These are phyloP conservation scores for Mytilinidion resinicola DNA, from an alignment of 495 filamentous ascomycete genomes.

Conservation along the genomic window DNA sequence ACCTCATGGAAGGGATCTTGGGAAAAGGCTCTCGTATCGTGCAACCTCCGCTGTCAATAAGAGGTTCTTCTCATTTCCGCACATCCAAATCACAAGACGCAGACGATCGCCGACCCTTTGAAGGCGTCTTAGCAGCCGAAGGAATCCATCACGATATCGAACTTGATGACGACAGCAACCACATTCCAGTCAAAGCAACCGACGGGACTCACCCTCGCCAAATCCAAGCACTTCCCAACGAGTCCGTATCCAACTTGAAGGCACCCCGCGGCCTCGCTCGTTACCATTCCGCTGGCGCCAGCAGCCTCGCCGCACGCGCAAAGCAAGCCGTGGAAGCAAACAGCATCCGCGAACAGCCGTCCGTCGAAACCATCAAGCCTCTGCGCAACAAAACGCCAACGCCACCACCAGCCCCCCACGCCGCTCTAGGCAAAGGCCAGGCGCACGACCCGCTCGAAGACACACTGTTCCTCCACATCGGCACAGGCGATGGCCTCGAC, in stretches of 20 bases:
- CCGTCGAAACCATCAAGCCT: background rate
- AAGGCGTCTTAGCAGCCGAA: constrained; percentile 44
- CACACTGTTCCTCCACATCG: constrained; percentile 67
- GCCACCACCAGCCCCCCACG: constrained; percentile 8
- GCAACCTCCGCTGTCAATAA: constrained; percentile 52
- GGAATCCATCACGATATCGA: constrained; percentile 42
- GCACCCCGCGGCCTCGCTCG: background rate
- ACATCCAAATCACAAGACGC: constrained; percentile 46
- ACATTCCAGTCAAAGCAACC: constrained; percentile 26
- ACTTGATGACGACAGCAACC: constrained; percentile 26
- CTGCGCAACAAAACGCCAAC: constrained; percentile 28
- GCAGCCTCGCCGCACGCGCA: background rate
- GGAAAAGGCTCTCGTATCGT: constrained; percentile 51
- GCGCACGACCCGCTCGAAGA: constrained; percentile 59
- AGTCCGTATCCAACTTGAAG: background rate
- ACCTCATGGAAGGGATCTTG: constrained; percentile 52
- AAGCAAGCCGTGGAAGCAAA: constrained; percentile 3
- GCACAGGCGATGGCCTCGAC: constrained; percentile 47
- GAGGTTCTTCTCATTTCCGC: constrained; percentile 34
- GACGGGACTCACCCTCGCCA: background rate
- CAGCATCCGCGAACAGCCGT: constrained; percentile 12
- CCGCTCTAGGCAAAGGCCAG: constrained; percentile 50
- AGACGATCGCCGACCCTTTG: constrained; percentile 46
- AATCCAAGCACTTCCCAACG: background rate
- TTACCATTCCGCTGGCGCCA: background rate